Evolutionary conservation across 2,329 filamentous ascomycete species (phyloP).

Genomic region (Phyllosticta paracitricarpa): DNA sequence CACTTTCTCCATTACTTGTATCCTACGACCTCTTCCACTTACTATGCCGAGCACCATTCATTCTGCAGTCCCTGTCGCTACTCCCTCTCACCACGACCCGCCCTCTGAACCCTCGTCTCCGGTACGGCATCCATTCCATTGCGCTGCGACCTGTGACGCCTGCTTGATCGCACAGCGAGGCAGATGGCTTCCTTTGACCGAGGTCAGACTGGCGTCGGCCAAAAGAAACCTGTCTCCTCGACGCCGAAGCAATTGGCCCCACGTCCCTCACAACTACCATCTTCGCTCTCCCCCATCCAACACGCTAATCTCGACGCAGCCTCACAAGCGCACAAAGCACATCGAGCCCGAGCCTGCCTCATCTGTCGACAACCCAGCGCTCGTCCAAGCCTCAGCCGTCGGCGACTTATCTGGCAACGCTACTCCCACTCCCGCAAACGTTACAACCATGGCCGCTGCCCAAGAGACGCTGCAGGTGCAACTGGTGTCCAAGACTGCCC

Average conservation of each 20-base stretch:
- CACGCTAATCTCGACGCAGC: constrained; percentile 60
- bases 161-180: neutral
- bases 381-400: constrained; percentile 14
- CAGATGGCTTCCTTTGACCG: neutral
- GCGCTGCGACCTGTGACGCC: neutral
- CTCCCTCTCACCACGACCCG: constrained; percentile 14
- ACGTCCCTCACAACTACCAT: neutral
- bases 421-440: constrained; percentile 24
- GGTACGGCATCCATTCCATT: constrained; percentile 1
- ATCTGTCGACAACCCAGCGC: constrained; percentile 7
- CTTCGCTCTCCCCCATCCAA: neutral
- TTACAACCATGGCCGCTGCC: constrained; percentile 17
- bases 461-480: constrained; percentile 68
- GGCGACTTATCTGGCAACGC: constrained; percentile 24
- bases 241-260: neutral
- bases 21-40: neutral
- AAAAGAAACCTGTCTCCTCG: neutral
- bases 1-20: neutral
- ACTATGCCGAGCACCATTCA: neutral
- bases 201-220: neutral
- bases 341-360: constrained; percentile 29
- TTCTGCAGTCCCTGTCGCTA: neutral
- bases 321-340: constrained; percentile 71
- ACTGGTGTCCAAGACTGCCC: constrained; percentile 72
- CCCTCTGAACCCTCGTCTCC: constrained; percentile 13